Base-by-base conservation (phyloP, 306 rosid genomes). In the Medicago arabica region DNA sequence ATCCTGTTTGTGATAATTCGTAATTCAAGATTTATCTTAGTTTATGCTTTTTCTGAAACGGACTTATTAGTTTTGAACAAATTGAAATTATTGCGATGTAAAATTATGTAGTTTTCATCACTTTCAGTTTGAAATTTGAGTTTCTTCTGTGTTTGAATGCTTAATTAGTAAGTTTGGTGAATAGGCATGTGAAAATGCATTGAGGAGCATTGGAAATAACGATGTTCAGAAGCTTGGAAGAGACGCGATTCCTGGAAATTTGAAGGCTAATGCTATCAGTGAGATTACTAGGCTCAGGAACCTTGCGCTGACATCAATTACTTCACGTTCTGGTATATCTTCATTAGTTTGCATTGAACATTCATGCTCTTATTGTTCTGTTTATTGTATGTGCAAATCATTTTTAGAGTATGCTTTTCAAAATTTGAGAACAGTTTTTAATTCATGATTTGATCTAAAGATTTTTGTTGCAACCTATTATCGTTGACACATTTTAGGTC, bases 141-240 rank as follows among this genome's bases (percentile, higher is more conserved):
- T 19, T 53, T 50, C 15, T 58, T 49, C 50, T 59, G 38, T 62
- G 59, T 49, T 31, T 78, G 10, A 64, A 31, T 11, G 47, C 14
- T 23, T 38, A 21, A 16, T 82, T 62, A 31, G n/a, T n/a, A n/a
- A n/a, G 31, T 38, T 73, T 77, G 78, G 61, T n/a, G 31, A 83
- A 69, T 67, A 89, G 97, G 97, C 96, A 68, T 86, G 94, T 86
- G 96, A 92, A 80, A 78, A 83, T 63, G 91, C 90, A 12, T 80
- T 85, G 76, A 68, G 58, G 28, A 72, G 85, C 83, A 63, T 84
- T 49, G 78, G 73, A 59, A 86, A 67, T 79, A 72, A 74, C 54
- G 90, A 72, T 81, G 63, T 66, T 66, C 58, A 57, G 75, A 78
- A 86, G 57, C 67, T 61, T 44, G 83, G 78, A 80, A 64, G 75